phyloP scores from a whole-genome alignment of 306 rosid species.

The Oemleria cerasiformis region DNA sequence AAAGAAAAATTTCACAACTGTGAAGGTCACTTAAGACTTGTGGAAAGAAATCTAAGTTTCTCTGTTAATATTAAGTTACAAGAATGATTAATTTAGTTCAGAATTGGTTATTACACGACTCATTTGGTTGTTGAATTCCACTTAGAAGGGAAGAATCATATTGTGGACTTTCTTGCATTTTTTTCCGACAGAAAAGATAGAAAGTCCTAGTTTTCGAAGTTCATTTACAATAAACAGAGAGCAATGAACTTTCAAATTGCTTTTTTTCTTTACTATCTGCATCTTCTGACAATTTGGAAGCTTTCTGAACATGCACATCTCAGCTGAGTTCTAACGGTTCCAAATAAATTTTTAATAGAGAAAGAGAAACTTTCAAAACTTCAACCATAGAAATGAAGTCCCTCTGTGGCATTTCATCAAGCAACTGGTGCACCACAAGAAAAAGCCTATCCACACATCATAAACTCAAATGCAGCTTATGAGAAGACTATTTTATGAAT shows the following conservation, averaged over 20 bases:
- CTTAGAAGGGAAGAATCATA: neutral
- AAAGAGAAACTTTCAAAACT: too few species aligned
- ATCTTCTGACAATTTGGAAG: neutral
- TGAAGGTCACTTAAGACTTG: neutral
- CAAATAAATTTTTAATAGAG: too few species aligned
- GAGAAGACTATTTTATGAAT: neutral
- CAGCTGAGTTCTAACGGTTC: too few species aligned
- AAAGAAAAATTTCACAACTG: neutral
- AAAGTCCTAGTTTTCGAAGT: neutral
- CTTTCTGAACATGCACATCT: too few species aligned
- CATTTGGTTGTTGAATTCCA: neutral
- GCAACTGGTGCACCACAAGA: conserved; percentile 21
- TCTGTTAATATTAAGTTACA: neutral
- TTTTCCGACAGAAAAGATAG: neutral
- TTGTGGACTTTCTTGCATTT: neutral
- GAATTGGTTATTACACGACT: neutral
- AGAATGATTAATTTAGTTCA: neutral
- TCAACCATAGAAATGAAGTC: neutral
- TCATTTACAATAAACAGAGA: neutral
- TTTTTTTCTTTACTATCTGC: neutral
- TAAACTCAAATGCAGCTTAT: neutral
- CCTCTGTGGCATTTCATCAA: conserved; percentile 38
- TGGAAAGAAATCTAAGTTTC: neutral
- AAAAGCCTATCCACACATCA: neutral
- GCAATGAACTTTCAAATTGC: too few species aligned